A percentile compares a stretch with the other conserved stretches of the same genome.
Conservation (phyloP, 495 filamentous ascomycete species). For the Penicillium silybi region DNA sequence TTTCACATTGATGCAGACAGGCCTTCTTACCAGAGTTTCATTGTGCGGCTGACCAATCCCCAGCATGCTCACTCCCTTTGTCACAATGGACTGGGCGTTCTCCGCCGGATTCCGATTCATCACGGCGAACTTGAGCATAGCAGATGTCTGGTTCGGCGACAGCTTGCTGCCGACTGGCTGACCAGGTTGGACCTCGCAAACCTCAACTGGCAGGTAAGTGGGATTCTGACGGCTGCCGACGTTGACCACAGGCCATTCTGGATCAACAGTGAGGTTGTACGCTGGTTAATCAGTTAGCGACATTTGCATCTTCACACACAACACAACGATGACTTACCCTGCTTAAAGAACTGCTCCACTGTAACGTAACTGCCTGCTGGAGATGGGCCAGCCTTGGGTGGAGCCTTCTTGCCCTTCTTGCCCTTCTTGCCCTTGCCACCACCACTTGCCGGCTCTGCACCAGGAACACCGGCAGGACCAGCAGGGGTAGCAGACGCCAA, state of each 20-base stretch:
- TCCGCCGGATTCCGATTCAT: constrained; percentile 48
- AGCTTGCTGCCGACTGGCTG: constrained; percentile 59
- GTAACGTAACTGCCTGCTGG: constrained; percentile 41
- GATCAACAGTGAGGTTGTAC: constrained; percentile 40
- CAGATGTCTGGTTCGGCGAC: constrained; percentile 48
- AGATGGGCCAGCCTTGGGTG: constrained; percentile 26
- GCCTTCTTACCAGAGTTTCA: constrained; percentile 24
- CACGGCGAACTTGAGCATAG: constrained; percentile 69
- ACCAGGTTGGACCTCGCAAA: constrained; percentile 60
- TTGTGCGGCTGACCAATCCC: constrained; percentile 34
- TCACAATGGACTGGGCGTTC: constrained; percentile 65
- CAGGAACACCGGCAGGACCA: background rate
- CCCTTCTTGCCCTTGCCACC: constrained; percentile 12
- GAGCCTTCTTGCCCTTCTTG: constrained; percentile 34
- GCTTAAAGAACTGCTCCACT: constrained; percentile 49
- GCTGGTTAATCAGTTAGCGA: constrained; percentile 21
- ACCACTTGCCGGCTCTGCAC: constrained; percentile 2
- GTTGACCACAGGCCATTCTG: constrained; percentile 62
- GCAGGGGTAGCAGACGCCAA: constrained; percentile 3
- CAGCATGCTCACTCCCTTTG: constrained; percentile 47
- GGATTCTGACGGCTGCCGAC: constrained; percentile 56
- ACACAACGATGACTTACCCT: constrained; percentile 30
- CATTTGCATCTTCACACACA: background rate
- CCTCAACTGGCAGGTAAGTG: constrained; percentile 63
- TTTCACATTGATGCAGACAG: background rate